A percentile compares a stretch with the other conserved stretches of the same genome.
Evolutionary conservation across 176 grass and related monocot species (phyloP).

Genomic region (Zoysia japonica): DNA sequence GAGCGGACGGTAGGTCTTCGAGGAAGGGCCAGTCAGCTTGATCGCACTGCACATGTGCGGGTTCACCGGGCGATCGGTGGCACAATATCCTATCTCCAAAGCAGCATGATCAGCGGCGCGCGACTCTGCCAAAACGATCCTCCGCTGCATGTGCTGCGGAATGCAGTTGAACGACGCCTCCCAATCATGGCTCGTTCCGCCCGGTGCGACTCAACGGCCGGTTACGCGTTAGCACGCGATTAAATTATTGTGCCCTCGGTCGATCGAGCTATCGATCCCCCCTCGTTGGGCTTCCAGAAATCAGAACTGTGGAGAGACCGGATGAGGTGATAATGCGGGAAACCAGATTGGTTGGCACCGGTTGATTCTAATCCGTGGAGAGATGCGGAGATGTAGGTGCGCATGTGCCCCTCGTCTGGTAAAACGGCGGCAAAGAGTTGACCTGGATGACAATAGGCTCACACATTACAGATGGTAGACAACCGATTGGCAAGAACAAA

Average conservation of each 20-base stretch:
- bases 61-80: constrained; percentile 18
- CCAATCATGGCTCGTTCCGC: constrained; percentile 17
- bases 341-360: neutral
- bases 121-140: neutral
- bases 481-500: neutral
- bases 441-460: constrained; percentile 2
- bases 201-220: neutral
- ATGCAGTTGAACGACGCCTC: constrained; percentile 15
- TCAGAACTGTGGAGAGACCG: constrained; percentile 16
- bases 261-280: neutral
- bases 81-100: constrained; percentile 32
- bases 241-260: neutral
- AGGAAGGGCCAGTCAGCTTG: neutral
- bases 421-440: constrained; percentile 20
- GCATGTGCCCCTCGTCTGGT: neutral
- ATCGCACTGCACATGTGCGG: constrained; percentile 32
- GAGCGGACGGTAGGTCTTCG: neutral
- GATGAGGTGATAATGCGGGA: constrained; percentile 10
- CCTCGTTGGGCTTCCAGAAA: neutral
- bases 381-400: constrained; percentile 6
- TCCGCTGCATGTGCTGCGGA: constrained; percentile 37
- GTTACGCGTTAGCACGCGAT: neutral
- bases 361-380: constrained; percentile 10
- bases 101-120: constrained; percentile 2
- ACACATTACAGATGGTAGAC: constrained; percentile 8